Evolutionary conservation across 345 rosid species (phyloP), one percentile per base, ranked within the genome.

Genomic region (Arabidopsis suecica): DNA sequence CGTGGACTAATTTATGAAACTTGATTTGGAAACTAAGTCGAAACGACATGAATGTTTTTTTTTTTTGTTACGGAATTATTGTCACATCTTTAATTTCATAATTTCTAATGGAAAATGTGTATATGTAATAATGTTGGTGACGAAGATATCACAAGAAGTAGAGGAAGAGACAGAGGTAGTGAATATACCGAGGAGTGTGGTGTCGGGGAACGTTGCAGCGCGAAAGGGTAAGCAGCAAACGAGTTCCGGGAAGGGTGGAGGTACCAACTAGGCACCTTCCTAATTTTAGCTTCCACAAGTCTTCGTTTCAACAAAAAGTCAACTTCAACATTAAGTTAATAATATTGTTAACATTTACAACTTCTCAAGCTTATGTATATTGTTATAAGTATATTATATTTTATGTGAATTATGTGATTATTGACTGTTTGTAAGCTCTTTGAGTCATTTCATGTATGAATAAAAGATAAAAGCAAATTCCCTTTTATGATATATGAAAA

Each of bases 241-340:
- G 36, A 68, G 79, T 49, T 38, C 79, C 6, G 74, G 74, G 23
- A 75, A 6, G 54, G 61, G 63, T 51, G 79, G 79, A 51, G 40
- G 79, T 51, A 61, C 34, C 25, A 41, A 74, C 72, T 5, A 48
- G 44, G 2, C n/a, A 4, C 20, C 11, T 48, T 13, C 68, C 68
- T 59, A 67, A 11, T 18, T 33, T 18, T 20, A 3, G 58, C 10
- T 48, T 74, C 34, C 18, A 20, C 57, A 9, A 33, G 48, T 59
- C 57, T n/a, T 42, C 65, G 14, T 36, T 16, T 48, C 18, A 33
- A 47, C 36, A 47, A 47, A 47, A 42, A 56, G 61, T 42, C 69
- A 73, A 63, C 28, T 36, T 73, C 33, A 30, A 28, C 32, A 54
- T 34, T 20, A 65, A 14, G 49, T 64, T 9, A n/a, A 16, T 34